These are phyloP conservation scores for Rhizoclosmatium globosum DNA, from an alignment of 192 early-diverging fungal genomes.

Conservation along the genomic window DNA sequence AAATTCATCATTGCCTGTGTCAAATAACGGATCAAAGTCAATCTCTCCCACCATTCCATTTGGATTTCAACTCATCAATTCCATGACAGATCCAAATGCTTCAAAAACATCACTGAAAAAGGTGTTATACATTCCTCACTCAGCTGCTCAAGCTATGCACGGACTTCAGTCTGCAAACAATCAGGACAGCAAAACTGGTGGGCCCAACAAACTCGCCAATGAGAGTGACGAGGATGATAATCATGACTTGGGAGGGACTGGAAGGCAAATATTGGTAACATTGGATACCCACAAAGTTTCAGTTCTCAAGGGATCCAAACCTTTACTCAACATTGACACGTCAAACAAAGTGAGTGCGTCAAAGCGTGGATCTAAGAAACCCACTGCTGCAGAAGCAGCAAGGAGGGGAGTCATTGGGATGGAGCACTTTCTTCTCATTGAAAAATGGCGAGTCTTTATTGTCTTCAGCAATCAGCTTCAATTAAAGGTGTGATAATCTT, in stretches of 20 bases:
- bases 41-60: conserved; percentile 6
- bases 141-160: conserved; percentile 24
- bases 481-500: conserved; percentile 40
- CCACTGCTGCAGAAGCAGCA: not conserved
- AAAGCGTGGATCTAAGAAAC: not conserved
- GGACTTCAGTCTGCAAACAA: conserved; percentile 6
- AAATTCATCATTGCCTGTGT: not conserved
- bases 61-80: conserved; percentile 13
- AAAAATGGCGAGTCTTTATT: conserved; percentile 47
- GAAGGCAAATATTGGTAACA: not conserved
- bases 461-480: conserved; percentile 54
- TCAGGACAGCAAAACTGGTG: not conserved
- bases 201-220: not conserved
- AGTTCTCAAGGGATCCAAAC: conserved; percentile 8
- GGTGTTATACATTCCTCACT: conserved; percentile 20
- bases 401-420: conserved; percentile 25
- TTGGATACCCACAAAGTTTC: conserved; percentile 6
- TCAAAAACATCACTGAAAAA: conserved; percentile 21
- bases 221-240: not conserved
- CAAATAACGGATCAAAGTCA: not conserved
- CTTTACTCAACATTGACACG: not conserved
- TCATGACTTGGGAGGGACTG: not conserved
- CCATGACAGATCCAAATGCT: not conserved
- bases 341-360: not conserved
- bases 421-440: conserved; percentile 47